phyloP scores from a whole-genome alignment of 495 filamentous ascomycete genomes.

The Penicillium roqueforti region DNA sequence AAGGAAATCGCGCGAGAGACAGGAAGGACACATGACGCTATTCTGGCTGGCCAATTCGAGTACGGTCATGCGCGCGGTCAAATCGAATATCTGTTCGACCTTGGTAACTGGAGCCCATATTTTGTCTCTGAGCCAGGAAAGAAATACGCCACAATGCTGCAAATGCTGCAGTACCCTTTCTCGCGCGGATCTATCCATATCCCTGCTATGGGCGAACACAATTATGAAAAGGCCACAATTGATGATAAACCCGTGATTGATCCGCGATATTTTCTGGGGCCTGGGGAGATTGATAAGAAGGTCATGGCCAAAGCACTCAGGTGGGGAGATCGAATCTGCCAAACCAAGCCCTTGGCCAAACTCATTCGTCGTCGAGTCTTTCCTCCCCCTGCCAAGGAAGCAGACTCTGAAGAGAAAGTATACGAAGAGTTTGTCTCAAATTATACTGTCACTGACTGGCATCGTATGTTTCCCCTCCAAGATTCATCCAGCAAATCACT shows the following conservation, averaged over 20 bases:
- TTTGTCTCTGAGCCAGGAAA: constrained; percentile 38
- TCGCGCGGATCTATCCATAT: constrained; percentile 48
- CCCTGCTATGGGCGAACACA: constrained; percentile 6
- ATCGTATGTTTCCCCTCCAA: constrained; percentile 15
- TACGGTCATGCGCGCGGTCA: constrained; percentile 36
- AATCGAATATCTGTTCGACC: constrained; percentile 49
- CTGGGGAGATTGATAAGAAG: constrained; percentile 38
- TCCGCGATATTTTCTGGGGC: constrained; percentile 40
- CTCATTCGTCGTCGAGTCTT: constrained; percentile 38
- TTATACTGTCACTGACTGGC: constrained; percentile 42
- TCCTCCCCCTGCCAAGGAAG: constrained; percentile 23
- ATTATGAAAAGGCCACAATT: constrained; percentile 1
- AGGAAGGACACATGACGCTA: constrained; percentile 2
- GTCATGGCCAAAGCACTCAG: constrained; percentile 36
- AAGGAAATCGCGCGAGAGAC: constrained; percentile 1
- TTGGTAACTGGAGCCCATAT: constrained; percentile 46
- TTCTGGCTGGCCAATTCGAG: constrained; percentile 28
- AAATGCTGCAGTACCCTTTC: constrained; percentile 53
- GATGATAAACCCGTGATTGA: constrained; percentile 40
- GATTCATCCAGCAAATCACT: constrained; percentile 3
- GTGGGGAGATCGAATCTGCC: constrained; percentile 43
- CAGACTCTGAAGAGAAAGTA: constrained; percentile 17
- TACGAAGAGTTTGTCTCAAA: constrained; percentile 36
- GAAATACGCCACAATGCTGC: constrained; percentile 49
- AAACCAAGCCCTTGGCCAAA: constrained; percentile 34